Evolutionary conservation across 371 early-diverging fungal genomes (phyloP), one percentile per base, ranked within the genome.

Genomic region (Syncephalastrum monosporum): DNA sequence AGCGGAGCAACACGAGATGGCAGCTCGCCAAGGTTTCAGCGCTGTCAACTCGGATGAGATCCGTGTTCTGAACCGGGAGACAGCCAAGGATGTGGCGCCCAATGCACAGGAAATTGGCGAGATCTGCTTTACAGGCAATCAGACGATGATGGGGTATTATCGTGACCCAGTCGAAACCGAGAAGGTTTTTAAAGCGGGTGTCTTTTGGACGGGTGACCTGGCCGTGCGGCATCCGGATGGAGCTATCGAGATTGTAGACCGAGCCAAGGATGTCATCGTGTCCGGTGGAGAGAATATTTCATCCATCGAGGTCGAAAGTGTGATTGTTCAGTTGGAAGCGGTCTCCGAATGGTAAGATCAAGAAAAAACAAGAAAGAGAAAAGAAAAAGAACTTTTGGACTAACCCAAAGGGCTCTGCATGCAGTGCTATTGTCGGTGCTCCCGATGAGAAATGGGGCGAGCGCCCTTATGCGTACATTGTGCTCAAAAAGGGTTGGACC

Each of bases 241-340:
- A 0, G 80, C 83, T 43, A 74, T 87, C 33, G 78, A 85, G 27
- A 71, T 89, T 33, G 74, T 83, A 17, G 90, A 89, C 56, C 79
- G 90, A 15, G 69, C 69, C 50, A 87, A 89, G 62, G 88, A 89
- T 55, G 82, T 89, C 14, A 85, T 89, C 47, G 82, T 89, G 29
- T 82, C 84, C n/a, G 87, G 89, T 24, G 89, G 89, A 16, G 89
- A 89, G 54, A 89, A 89, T 57, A 84, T 89, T 50, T 84, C 84
- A 3, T 84, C 86, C 0, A 72, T 89, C n/a, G 87, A 86, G 53
- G 82, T 89, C 1, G 90, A 89, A 56, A 72, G 75, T 16, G 82
- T 77, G 16, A 69, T 89, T 53, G 70, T 79, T 12, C 61, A 77
- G n/a, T 64, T 85, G 55, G 77, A 85, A 14, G 64, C 71, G 8